Evolutionary conservation across 306 rosid species (phyloP).

Genomic region (Vigna trinervia): DNA sequence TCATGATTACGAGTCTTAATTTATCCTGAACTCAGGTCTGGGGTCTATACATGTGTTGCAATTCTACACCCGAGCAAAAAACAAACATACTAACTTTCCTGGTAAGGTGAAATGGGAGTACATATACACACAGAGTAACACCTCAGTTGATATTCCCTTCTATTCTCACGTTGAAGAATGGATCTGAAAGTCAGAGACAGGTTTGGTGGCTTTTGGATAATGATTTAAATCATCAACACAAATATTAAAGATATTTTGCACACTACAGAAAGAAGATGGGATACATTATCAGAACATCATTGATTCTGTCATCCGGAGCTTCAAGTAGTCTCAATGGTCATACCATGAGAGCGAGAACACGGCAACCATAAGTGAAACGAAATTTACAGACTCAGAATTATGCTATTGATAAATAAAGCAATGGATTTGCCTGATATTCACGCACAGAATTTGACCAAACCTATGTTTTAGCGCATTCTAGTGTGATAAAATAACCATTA

Average conservation of each 20-base stretch:
- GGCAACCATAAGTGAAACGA: conserved; percentile 22
- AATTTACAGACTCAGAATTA: conserved; percentile 3
- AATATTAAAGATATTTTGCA: conserved; percentile 4
- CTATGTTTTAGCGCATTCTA: background rate
- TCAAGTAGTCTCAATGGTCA: conserved; percentile 10
- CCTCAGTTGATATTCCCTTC: background rate
- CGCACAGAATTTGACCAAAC: conserved; percentile 15
- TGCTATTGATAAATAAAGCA: conserved; percentile 8
- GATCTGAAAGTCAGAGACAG: conserved; percentile 5
- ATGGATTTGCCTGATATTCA: conserved; percentile 11
- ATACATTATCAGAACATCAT: conserved; percentile 11
- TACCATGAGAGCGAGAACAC: conserved; percentile 19
- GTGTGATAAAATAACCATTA: conserved; percentile 2
- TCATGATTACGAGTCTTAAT: conserved; percentile 28
- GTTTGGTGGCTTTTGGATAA: background rate
- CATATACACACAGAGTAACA: background rate
- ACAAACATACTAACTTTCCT: background rate
- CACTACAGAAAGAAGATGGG: background rate
- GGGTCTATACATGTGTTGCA: background rate
- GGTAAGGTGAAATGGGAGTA: conserved; percentile 7
- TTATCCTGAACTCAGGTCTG: conserved; percentile 8
- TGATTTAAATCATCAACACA: conserved; percentile 30
- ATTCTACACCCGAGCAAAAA: conserved; percentile 12
- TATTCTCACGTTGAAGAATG: conserved; percentile 9
- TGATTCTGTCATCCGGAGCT: conserved; percentile 3